Percentiles rank a stretch among this genome's conserved stretches.
phyloP scores from a whole-genome alignment of 345 rosid species.

The Gossypium longicalyx region DNA sequence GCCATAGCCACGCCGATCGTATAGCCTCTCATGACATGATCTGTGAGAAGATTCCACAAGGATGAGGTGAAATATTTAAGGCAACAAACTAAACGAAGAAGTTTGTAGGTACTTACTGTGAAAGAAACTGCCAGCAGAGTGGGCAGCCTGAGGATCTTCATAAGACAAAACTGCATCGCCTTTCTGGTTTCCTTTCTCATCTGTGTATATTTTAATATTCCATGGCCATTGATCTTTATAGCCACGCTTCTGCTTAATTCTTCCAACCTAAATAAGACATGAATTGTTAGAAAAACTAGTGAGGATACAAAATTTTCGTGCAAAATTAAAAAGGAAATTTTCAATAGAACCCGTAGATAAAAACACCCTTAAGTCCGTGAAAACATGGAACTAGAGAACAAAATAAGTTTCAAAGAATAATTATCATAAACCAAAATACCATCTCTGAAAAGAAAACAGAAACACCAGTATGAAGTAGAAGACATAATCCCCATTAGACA shows the following conservation, averaged over 20 bases:
- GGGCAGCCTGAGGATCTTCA: slow-evolving; percentile 95
- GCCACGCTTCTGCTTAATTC: slow-evolving; percentile 95
- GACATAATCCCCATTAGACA: background rate
- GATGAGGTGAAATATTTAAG: slow-evolving; percentile 2
- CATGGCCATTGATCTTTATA: slow-evolving; percentile 98
- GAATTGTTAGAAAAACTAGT: background rate
- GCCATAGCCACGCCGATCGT: slow-evolving; percentile 87
- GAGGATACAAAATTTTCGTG: background rate
- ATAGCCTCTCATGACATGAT: slow-evolving; percentile 75
- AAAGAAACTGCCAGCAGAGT: slow-evolving; percentile 82
- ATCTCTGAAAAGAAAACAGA: background rate
- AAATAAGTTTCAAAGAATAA: background rate
- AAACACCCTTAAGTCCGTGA: background rate
- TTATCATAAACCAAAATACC: background rate
- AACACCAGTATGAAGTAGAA: background rate
- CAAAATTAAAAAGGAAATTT: background rate
- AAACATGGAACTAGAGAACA: background rate
- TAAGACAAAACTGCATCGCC: slow-evolving; percentile 85
- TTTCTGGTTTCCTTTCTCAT: slow-evolving; percentile 82
- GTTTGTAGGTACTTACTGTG: slow-evolving; percentile 42
- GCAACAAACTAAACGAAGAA: background rate
- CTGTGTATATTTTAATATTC: slow-evolving; percentile 87
- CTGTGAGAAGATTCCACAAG: slow-evolving; percentile 28
- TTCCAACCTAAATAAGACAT: slow-evolving; percentile 54
- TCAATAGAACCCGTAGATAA: background rate